Conservation (phyloP, 805 yeast genomes). For the Teunomyces barrocoloradensis region DNA sequence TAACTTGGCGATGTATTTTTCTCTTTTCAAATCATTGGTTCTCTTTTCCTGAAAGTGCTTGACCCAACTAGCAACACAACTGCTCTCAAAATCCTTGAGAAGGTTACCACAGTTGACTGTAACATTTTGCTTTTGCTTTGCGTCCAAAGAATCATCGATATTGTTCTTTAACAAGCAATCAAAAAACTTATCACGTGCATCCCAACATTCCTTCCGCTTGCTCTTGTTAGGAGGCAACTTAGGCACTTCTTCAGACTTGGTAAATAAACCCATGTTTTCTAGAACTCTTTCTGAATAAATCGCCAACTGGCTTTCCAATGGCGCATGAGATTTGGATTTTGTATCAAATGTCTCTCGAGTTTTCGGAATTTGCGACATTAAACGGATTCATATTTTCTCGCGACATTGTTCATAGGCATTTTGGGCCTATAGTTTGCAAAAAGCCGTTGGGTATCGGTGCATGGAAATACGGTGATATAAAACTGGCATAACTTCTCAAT, state of each 20-base stretch:
- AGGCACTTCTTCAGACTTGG: slow-evolving; percentile 30
- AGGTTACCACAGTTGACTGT: slow-evolving; percentile 55
- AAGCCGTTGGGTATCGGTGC: not conserved
- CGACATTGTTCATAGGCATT: slow-evolving; percentile 1
- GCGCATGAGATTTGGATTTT: not conserved
- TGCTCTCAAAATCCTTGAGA: slow-evolving; percentile 59
- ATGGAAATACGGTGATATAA: not conserved
- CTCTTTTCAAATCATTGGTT: slow-evolving; percentile 69
- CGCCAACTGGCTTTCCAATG: slow-evolving; percentile 1
- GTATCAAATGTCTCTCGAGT: not conserved
- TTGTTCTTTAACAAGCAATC: slow-evolving; percentile 67
- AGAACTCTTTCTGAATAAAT: not conserved
- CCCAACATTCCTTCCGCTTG: slow-evolving; percentile 84
- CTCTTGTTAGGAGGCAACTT: slow-evolving; percentile 56
- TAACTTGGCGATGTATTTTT: slow-evolving; percentile 63
- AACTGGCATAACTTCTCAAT: not conserved
- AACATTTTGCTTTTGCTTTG: slow-evolving; percentile 45
- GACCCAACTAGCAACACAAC: slow-evolving; percentile 87
- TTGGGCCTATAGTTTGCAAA: not conserved
- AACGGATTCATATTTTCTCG: not conserved
- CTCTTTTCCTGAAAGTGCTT: slow-evolving; percentile 88
- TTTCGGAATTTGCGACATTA: not conserved
- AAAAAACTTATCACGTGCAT: slow-evolving; percentile 74
- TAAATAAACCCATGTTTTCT: slow-evolving; percentile 50
- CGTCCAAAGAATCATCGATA: slow-evolving; percentile 69